Percentiles rank a stretch among this genome's conserved stretches.
Evolutionary conservation across 2,329 filamentous ascomycete genomes (phyloP).

Genomic region (Aureobasidium sp.): DNA sequence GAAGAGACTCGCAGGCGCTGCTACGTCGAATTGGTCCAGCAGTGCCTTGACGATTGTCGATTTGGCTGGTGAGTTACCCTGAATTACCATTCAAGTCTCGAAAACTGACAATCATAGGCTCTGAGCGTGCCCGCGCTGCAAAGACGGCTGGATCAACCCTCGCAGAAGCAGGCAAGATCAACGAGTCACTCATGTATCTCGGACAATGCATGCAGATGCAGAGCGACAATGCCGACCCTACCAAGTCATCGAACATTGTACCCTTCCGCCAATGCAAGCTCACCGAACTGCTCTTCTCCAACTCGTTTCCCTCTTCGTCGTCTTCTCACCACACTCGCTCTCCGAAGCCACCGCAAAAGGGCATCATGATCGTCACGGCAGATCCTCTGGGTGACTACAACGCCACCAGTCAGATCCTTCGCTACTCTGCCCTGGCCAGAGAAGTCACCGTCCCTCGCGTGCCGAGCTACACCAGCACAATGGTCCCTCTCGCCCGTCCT

Average conservation of each 20-base stretch:
- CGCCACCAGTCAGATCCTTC: constrained; percentile 88
- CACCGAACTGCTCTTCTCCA: constrained; percentile 44
- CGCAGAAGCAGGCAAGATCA: constrained; percentile 95
- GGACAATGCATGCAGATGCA: constrained; percentile 96
- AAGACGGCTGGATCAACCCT: constrained; percentile 90
- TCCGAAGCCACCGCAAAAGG: constrained; percentile 68
- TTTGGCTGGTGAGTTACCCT: constrained; percentile 55
- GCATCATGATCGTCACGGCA: constrained; percentile 92
- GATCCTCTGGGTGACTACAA: constrained; percentile 93
- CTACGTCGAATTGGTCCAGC: constrained; percentile 58
- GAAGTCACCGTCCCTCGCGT: constrained; percentile 88
- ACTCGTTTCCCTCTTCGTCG: constrained; percentile 38
- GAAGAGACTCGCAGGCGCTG: constrained; percentile 52
- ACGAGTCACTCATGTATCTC: constrained; percentile 95
- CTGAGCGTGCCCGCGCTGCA: constrained; percentile 83
- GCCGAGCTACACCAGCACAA: constrained; percentile 69
- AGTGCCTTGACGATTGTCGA: constrained; percentile 83
- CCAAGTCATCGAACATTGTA: constrained; percentile 52
- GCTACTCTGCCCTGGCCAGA: constrained; percentile 84
- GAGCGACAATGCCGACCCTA: constrained; percentile 58
- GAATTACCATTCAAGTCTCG: neutral
- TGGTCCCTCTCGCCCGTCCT: constrained; percentile 34
- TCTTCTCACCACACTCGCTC: constrained; percentile 34
- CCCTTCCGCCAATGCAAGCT: constrained; percentile 53
- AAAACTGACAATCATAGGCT: constrained; percentile 40